phyloP scores from a whole-genome alignment of 129 eudicot genomes.

The Helichrysum umbraculigerum region DNA sequence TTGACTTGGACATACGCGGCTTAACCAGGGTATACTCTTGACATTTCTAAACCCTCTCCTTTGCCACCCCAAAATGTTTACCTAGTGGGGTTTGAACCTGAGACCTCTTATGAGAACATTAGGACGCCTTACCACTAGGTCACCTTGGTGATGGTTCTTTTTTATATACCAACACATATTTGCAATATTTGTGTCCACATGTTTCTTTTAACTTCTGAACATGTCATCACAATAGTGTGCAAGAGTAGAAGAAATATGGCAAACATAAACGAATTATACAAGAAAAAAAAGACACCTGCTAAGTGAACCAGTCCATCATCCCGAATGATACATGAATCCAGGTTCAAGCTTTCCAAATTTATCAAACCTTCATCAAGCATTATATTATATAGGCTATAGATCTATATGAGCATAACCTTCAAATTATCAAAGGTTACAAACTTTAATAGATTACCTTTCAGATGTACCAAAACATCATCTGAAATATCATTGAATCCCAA shows the following conservation, averaged over 20 bases:
- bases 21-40: no score
- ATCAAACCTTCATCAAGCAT: neutral
- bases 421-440: neutral
- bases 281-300: conserved; percentile 47
- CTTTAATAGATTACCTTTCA: conserved; percentile 32
- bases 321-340: conserved; percentile 81
- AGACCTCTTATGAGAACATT: no score
- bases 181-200: neutral
- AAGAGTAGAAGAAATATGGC: no score
- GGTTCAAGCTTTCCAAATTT: conserved; percentile 87
- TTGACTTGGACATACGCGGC: no score
- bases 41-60: no score
- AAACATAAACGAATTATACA: neutral
- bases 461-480: conserved; percentile 49
- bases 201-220: neutral
- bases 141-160: no score
- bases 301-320: conserved; percentile 72
- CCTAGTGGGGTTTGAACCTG: no score
- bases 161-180: neutral
- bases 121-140: no score
- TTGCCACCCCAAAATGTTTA: no score
- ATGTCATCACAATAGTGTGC: neutral
- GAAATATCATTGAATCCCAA: conserved; percentile 81
- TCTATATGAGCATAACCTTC: neutral
- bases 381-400: neutral